Conservation (phyloP, 306 rosid genomes). For the Ammopiptanthus mongolicus region DNA sequence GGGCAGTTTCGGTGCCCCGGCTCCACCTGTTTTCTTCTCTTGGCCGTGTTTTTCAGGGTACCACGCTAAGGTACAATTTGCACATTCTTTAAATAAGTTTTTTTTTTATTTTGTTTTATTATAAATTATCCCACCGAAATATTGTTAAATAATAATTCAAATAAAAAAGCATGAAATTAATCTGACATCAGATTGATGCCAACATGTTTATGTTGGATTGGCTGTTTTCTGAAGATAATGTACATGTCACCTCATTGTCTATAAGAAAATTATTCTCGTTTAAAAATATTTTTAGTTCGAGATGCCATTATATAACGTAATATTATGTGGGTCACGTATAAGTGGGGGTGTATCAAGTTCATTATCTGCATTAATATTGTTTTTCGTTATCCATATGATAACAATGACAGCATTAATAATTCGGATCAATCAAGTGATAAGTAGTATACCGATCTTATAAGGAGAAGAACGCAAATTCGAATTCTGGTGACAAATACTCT, state of each 20-base stretch:
- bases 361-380: too few relatives aligned
- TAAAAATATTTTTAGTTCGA: not conserved
- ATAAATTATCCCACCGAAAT: not conserved
- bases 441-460: too few relatives aligned
- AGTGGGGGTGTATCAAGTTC: too few relatives aligned
- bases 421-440: too few relatives aligned
- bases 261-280: not conserved
- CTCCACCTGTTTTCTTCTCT: not conserved
- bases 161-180: not conserved
- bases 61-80: not conserved
- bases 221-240: not conserved
- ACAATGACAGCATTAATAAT: too few relatives aligned
- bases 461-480: too few relatives aligned
- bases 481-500: too few relatives aligned
- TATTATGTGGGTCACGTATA: too few relatives aligned
- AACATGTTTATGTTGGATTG: not conserved
- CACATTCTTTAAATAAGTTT: not conserved
- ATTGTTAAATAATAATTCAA: not conserved
- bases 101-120: not conserved
- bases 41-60: not conserved
- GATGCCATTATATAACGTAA: too few relatives aligned
- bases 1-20: conserved; percentile 1
- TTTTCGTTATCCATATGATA: too few relatives aligned
- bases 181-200: conserved; percentile 9
- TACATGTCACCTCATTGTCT: not conserved